phyloP scores from a whole-genome alignment of 2,329 filamentous ascomycete genomes.

The Venturia oleaginea region DNA sequence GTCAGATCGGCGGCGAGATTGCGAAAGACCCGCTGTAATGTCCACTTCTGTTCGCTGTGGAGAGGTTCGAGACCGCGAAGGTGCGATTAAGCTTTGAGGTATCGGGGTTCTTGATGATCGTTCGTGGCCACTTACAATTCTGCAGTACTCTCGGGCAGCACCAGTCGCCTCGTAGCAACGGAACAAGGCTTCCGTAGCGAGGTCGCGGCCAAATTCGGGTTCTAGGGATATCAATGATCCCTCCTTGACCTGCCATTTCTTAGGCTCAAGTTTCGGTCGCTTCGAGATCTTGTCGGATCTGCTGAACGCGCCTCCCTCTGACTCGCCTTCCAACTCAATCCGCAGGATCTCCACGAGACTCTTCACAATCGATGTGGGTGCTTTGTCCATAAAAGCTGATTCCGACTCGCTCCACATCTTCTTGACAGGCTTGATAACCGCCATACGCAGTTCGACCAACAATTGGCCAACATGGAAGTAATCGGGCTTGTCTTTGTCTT shows the following conservation, averaged over 20 bases:
- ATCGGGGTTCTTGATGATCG: slow-evolving; percentile 1
- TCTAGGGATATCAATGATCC: slow-evolving; percentile 35
- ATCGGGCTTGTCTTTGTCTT: slow-evolving; percentile 48
- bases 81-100: background rate
- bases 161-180: slow-evolving; percentile 58
- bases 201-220: slow-evolving; percentile 45
- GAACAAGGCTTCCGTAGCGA: slow-evolving; percentile 73
- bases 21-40: background rate
- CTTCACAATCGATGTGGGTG: slow-evolving; percentile 66
- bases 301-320: slow-evolving; percentile 57
- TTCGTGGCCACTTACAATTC: background rate
- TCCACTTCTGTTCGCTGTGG: background rate
- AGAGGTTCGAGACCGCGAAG: background rate
- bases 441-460: slow-evolving; percentile 74
- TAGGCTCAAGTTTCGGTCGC: slow-evolving; percentile 37
- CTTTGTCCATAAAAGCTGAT: slow-evolving; percentile 72
- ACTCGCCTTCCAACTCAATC: slow-evolving; percentile 65
- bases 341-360: slow-evolving; percentile 77
- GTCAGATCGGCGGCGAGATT: background rate
- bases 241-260: slow-evolving; percentile 43
- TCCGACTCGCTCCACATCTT: slow-evolving; percentile 60
- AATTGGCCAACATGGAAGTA: slow-evolving; percentile 65
- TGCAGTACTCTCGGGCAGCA: slow-evolving; percentile 62
- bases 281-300: slow-evolving; percentile 50
- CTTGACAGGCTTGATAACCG: slow-evolving; percentile 65